These are phyloP conservation scores for Ganoderma boninense DNA, from an alignment of 1,284 basidiomycete species.

Conservation along the genomic window DNA sequence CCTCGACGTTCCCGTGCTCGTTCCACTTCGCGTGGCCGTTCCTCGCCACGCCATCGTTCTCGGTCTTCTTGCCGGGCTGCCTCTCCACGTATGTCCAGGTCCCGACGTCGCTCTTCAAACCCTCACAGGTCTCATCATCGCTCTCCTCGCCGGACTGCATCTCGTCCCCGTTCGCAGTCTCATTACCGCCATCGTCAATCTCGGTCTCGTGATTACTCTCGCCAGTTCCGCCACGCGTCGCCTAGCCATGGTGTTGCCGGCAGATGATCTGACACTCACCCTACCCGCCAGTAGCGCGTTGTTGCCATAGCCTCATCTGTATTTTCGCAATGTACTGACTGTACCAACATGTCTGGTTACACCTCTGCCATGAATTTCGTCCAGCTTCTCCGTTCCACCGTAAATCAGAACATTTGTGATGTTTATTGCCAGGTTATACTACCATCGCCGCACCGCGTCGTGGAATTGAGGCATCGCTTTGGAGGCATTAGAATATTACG, in stretches of 20 bases:
- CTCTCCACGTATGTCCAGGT: background rate
- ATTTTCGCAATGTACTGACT: background rate
- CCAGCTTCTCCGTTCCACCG: background rate
- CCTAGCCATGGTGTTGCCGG: background rate
- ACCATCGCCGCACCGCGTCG: conserved; percentile 11
- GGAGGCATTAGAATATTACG: conserved; percentile 32
- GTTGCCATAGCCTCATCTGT: background rate
- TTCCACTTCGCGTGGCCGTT: conserved; percentile 4
- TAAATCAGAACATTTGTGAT: background rate
- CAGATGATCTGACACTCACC: background rate
- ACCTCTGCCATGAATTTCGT: background rate
- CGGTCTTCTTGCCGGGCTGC: background rate
- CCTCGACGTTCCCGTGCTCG: background rate
- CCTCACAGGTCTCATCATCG: background rate
- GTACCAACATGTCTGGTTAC: background rate
- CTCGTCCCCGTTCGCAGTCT: background rate
- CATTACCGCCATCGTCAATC: background rate
- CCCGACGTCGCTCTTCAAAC: background rate
- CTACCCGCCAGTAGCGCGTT: background rate
- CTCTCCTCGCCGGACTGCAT: background rate
- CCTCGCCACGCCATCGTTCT: background rate
- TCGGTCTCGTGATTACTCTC: background rate
- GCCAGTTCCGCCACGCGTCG: background rate
- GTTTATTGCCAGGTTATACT: conserved; percentile 17
- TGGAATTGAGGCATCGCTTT: background rate